phyloP scores from a whole-genome alignment of 169 alveolate genomes.

The Plasmodium gonderi region DNA sequence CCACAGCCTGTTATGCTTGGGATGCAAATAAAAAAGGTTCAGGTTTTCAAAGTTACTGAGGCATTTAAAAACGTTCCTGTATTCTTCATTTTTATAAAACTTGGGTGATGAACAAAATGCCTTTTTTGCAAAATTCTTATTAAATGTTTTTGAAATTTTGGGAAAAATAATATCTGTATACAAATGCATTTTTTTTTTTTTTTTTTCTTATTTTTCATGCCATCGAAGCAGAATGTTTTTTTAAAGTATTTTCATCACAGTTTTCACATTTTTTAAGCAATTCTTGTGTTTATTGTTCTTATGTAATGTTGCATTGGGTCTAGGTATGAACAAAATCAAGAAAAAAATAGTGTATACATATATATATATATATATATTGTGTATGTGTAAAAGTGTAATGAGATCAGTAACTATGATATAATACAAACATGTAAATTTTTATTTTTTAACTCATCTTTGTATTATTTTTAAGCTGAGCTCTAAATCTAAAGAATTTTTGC shows the following conservation, averaged over 20 bases:
- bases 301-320: constrained; percentile 42
- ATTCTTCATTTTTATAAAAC: constrained; percentile 35
- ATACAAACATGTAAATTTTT: not conserved
- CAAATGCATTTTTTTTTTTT: constrained; percentile 43
- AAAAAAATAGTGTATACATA: not conserved
- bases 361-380: no score
- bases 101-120: constrained; percentile 12
- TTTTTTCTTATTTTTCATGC: not conserved
- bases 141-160: not conserved
- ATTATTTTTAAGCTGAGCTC: not conserved
- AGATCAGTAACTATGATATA: not conserved
- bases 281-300: not conserved
- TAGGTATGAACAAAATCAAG: no score
- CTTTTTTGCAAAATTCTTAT: not conserved
- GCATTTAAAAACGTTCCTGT: not conserved
- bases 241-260: not conserved
- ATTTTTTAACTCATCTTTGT: not conserved
- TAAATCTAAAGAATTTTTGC: not conserved
- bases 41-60: not conserved
- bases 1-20: not conserved
- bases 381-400: not conserved
- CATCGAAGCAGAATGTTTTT: not conserved
- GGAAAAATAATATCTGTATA: not conserved
- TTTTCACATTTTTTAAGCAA: not conserved
- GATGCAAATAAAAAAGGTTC: not conserved